Conservation (phyloP, 2,329 filamentous ascomycete species). For the Ceratocystis harringtonii region DNA sequence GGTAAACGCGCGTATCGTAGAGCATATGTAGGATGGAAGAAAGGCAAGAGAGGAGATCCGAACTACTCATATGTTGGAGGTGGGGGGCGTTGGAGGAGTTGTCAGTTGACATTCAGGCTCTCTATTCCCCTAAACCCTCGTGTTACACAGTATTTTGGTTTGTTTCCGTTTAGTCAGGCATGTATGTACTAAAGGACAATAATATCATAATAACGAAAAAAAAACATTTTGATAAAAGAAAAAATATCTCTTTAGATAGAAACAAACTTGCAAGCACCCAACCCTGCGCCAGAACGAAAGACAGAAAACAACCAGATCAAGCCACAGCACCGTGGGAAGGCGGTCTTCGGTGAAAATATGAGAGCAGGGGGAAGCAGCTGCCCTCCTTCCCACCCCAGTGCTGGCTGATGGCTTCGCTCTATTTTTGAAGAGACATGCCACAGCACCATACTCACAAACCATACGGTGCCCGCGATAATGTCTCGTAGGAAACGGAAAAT, state of each 20-base stretch:
- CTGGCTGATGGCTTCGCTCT: background rate
- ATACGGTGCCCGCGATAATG: no score
- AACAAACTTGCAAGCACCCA: slow-evolving; percentile 11
- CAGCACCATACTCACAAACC: background rate
- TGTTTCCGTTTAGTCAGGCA: background rate
- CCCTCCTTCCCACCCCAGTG: background rate
- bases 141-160: background rate
- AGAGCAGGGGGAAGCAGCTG: background rate
- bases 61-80: background rate
- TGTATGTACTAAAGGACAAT: background rate
- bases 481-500: slow-evolving; percentile 8
- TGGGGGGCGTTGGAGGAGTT: background rate
- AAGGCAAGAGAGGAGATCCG: background rate
- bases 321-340: slow-evolving; percentile 5
- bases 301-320: slow-evolving; percentile 8
- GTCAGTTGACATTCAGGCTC: background rate
- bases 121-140: background rate
- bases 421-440: background rate
- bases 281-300: slow-evolving; percentile 13
- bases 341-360: background rate
- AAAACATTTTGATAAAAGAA: slow-evolving; percentile 11
- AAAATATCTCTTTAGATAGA: slow-evolving; percentile 12
- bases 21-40: slow-evolving; percentile 54
- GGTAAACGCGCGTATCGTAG: slow-evolving; percentile 66
- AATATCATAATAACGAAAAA: slow-evolving; percentile 18